Evolutionary conservation across 352 stramenopile genomes (phyloP).

Genomic region (Nothophytophthora sp.): DNA sequence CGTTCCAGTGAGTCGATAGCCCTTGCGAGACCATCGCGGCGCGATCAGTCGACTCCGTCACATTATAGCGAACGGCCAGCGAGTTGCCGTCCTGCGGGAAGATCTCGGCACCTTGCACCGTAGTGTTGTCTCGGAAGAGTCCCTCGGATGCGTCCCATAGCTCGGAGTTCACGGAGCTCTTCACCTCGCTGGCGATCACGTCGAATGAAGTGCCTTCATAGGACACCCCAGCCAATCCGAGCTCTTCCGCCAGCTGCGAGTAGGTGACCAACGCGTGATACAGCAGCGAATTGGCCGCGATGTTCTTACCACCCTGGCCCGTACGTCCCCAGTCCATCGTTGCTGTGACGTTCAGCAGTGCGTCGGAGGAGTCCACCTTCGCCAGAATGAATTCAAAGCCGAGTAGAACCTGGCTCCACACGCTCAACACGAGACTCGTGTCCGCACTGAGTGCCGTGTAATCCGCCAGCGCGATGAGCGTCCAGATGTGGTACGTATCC

Average conservation of each 20-base stretch:
- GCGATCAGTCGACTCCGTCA: constrained; percentile 21
- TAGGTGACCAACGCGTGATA: constrained; percentile 26
- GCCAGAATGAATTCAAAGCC: constrained; percentile 34
- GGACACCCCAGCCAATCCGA: constrained; percentile 7
- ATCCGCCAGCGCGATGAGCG: constrained; percentile 33
- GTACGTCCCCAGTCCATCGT: constrained; percentile 31
- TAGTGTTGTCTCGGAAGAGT: constrained; percentile 35
- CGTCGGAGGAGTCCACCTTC: constrained; percentile 27
- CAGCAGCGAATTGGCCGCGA: constrained; percentile 33
- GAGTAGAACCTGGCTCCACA: constrained; percentile 28
- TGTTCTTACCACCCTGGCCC: constrained; percentile 40
- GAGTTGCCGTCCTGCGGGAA: constrained; percentile 35
- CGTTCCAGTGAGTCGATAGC: constrained; percentile 25
- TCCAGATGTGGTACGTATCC: constrained; percentile 47
- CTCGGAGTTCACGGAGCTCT: constrained; percentile 27
- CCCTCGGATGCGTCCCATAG: constrained; percentile 29
- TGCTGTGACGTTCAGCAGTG: constrained; percentile 26
- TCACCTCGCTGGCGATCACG: constrained; percentile 21
- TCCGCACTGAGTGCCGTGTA: constrained; percentile 29
- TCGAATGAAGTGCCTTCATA: constrained; percentile 26
- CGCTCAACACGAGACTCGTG: constrained; percentile 8
- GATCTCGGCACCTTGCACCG: constrained; percentile 12
- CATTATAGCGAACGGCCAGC: constrained; percentile 31
- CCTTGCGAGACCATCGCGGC: constrained; percentile 18
- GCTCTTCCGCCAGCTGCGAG: constrained; percentile 12